Evolutionary conservation across 495 filamentous ascomycete species (phyloP), one percentile per base, ranked within the genome.

Genomic region (Xylaria sp.): DNA sequence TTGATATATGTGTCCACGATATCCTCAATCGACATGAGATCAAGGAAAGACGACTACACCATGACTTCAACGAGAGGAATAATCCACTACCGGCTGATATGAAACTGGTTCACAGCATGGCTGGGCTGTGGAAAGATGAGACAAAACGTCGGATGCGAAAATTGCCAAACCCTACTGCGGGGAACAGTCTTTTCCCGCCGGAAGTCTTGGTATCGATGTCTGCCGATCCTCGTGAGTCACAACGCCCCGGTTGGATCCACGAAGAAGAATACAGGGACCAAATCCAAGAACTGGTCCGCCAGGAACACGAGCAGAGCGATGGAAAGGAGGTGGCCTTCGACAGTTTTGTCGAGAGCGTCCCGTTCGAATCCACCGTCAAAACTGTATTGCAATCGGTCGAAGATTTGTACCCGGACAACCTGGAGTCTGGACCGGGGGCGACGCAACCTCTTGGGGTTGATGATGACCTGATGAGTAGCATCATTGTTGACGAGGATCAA

Each of bases 91-190:
- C 86, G 0, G 78, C 87, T 1, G 90, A 93, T 72, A 84, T 94
- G 76, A 96, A 94, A 75, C 78, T 87, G 24, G 95, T 98, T 50
- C 93, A 92, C 76, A 98, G 97, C 72, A 93, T 99, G 91, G 95
- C 93, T 68, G 93, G 93, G 5, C 79, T 99, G 21, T 99, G 96
- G 96, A 90, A 89, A 79, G 94, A 97, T 76, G 96, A 99, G 79
- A 93, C 90, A 1, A 88, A 87, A 52, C 88, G 96, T 59, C 89
- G 95, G 43, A 94, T 92, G 75, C 86, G 85, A 71, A 85, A 83
- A 48, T 89, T 94, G 85, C 88, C 89, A 17, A 81, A 91, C 31
- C 73, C 77, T 4, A 84, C 89, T 68, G 86, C 90, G 7, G 88
- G 84, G 48, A 91, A 88, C 72, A 93, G 87, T 73, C 92, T 93